Evolutionary conservation across 1,284 basidiomycete species (phyloP), one percentile per base, ranked within the genome.

Genomic region (Chalciporus sp.): DNA sequence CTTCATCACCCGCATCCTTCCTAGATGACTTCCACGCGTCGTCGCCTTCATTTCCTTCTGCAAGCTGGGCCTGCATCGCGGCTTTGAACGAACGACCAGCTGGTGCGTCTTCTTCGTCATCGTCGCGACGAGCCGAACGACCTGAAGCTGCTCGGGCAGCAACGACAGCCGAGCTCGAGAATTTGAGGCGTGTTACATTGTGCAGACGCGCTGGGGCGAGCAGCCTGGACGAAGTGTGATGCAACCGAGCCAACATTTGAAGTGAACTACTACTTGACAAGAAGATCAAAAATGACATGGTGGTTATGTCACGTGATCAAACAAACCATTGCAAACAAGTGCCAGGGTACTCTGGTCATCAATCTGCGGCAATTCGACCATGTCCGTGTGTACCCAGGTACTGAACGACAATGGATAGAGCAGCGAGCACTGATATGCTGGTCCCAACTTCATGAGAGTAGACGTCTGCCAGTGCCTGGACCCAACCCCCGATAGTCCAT

Each of bases 231-330:
- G 56, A 52, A 27, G 55, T 35, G 31, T 37, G 48, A 47, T 48
- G 45, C 53, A 65, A 51, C 56, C 55, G 55, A 55, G 56, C 48
- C 51, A 69, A 58, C 67, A 68, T 72, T 45, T 57, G 16, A 47
- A 45, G 29, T 37, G 4, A 23, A 42, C 35, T 16, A 33, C 12
- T n/a, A n/a, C 31, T 37, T 37, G n/a, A 11, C 35, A 17, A 17
- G 35, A 37, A n/a, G 35, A 16, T 37, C 35, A 16, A 37, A 14
- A 37, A 17, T 37, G 35, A 17, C 35, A 37, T 37, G n/a, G 5
- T 6, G 8, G 14, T 10, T 35, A 35, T 16, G 14, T 17, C 35
- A 37, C 35, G 35, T 37, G 35, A 37, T 37, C n/a, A 7, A 3
- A n/a, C 4, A 37, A 37, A 37, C n/a, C 16, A 37, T 7, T 37